Percentiles rank a stretch among this genome's conserved stretches.
Evolutionary conservation across 768 basidiomycete genomes (phyloP).

Genomic region (Leccinum broughii): DNA sequence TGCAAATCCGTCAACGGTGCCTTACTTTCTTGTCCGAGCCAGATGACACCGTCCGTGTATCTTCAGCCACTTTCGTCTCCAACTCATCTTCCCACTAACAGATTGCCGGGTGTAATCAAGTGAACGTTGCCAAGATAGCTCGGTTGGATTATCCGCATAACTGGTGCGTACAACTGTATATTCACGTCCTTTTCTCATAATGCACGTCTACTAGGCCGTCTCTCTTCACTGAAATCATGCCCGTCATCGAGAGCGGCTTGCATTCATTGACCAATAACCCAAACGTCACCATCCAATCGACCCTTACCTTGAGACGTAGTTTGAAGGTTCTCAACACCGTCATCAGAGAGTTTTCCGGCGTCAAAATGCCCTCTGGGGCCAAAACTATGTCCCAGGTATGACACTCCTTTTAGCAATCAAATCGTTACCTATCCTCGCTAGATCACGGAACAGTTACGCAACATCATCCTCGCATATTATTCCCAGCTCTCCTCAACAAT

Average conservation of each 20-base stretch:
- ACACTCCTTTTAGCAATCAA: background rate
- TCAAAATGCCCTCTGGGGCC: constrained; percentile 70
- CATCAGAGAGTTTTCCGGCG: constrained; percentile 66
- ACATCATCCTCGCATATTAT: constrained; percentile 62
- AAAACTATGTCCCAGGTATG: constrained; percentile 65
- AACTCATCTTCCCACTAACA: constrained; percentile 9
- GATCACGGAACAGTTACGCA: constrained; percentile 41
- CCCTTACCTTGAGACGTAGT: constrained; percentile 56
- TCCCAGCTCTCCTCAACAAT: constrained; percentile 44
- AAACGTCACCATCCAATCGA: constrained; percentile 43
- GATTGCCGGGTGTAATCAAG: constrained; percentile 79
- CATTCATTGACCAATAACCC: constrained; percentile 47
- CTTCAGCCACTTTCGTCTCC: background rate
- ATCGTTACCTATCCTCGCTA: constrained; percentile 6
- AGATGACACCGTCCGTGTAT: constrained; percentile 65
- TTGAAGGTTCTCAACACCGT: constrained; percentile 65
- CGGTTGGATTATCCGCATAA: constrained; percentile 71
- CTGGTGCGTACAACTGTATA: constrained; percentile 50
- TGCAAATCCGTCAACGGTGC: constrained; percentile 62
- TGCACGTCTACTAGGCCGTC: constrained; percentile 19
- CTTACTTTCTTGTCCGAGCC: constrained; percentile 71
- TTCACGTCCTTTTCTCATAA: constrained; percentile 2
- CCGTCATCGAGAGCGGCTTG: constrained; percentile 53
- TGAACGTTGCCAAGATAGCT: constrained; percentile 75
- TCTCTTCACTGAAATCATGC: constrained; percentile 44